phyloP scores from a whole-genome alignment of 75 land plant species.

The Pinus albicaulis region DNA sequence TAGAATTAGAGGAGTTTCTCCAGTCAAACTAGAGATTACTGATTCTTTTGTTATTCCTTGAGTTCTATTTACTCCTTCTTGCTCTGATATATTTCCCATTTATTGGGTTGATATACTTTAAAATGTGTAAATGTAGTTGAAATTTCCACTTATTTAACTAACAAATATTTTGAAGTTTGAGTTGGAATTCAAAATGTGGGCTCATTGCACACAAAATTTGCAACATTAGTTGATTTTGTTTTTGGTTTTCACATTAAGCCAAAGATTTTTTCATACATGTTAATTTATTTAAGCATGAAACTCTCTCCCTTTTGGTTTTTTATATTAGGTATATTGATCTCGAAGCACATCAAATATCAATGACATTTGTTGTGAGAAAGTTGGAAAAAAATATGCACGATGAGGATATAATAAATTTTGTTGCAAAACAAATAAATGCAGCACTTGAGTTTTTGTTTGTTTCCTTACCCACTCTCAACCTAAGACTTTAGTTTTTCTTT shows the following conservation, averaged over 20 bases:
- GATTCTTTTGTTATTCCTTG: slow-evolving; percentile 84
- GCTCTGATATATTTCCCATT: no score
- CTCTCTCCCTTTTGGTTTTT: no score
- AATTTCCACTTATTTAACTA: no score
- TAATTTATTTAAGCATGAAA: no score
- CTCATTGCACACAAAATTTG: not conserved
- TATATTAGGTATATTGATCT: slow-evolving; percentile 34
- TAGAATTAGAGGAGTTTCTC: slow-evolving; percentile 75
- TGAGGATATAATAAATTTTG: slow-evolving; percentile 28
- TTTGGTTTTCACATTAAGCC: not conserved
- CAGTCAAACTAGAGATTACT: slow-evolving; percentile 47
- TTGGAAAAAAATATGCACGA: slow-evolving; percentile 18
- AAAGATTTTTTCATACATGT: not conserved
- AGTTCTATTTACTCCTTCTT: not conserved
- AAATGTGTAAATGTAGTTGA: no score
- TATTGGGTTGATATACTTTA: no score
- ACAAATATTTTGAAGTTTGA: no score
- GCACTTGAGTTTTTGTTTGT: not conserved
- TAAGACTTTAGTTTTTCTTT: not conserved
- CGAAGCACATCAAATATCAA: slow-evolving; percentile 42
- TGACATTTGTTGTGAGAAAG: slow-evolving; percentile 41
- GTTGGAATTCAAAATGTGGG: no score
- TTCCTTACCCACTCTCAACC: not conserved
- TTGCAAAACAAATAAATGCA: slow-evolving; percentile 31
- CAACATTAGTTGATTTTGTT: not conserved